Evolutionary conservation across 257 asterid species (phyloP), one percentile per base, ranked within the genome.

Genomic region (Capsicum pubescens): DNA sequence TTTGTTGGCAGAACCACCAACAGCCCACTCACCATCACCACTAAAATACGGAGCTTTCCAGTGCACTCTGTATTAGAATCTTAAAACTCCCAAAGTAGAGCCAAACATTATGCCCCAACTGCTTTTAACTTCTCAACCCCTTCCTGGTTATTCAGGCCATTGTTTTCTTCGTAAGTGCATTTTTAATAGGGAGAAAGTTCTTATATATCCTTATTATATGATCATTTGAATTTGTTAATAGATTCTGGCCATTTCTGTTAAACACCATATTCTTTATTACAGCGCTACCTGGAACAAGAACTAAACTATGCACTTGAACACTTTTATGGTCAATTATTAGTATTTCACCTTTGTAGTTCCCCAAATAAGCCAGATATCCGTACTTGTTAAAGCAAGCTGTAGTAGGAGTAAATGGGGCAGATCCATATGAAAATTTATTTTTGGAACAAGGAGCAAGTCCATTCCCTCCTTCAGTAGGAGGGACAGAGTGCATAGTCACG

Each of bases 41-140:
- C 98, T 95, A 86, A 95, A 93, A 89, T 98, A 93, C 2, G 97
- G 99, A 57, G 95, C 98, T 87, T 95, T 94, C 99, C 99, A 95
- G 64, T 93, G 99, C 89, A 92, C 95, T 90, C 84, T 94, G 82
- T 95, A 48, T 93, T 90, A 35, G 95, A 92, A 86, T 95, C 99
- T 81, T 95, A 98, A 88, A 95, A 93, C 88, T 94, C 95, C 15
- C 94, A 92, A 84, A 90, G 90, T 69, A 92, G 92, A 60, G 91
- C 82, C 83, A 95, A 87, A 89, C 92, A 90, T 90, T 83, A 91
- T 5, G 91, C 90, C 85, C 99, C 99, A 74, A 90, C 90, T 87
- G 90, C 88, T 86, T 93, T 92, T 82, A 92, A 83, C 85, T 89
- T 93, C 85, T 93, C 98, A 58, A 79, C 80, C 83, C 88, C 95